Percentiles rank a stretch among this genome's conserved stretches.
Conservation (phyloP, 257 asterid genomes). For the Ligustrum vulgare region DNA sequence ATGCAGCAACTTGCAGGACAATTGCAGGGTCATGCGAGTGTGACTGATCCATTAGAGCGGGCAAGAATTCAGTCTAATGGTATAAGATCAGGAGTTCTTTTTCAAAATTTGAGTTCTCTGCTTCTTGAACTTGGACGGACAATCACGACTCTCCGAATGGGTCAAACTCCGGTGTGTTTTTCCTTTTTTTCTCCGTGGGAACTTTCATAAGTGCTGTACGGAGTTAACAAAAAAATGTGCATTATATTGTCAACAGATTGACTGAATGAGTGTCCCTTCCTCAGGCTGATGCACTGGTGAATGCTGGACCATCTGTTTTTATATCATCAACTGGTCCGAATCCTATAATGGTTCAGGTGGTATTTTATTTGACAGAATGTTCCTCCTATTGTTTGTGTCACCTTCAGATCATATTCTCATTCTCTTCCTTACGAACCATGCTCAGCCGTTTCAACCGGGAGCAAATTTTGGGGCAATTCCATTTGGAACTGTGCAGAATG, state of each 20-base stretch:
- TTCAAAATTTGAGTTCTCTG: slow-evolving; percentile 78
- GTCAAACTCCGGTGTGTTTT: slow-evolving; percentile 70
- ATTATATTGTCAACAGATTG: not conserved
- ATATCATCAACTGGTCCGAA: slow-evolving; percentile 83
- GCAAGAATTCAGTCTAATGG: slow-evolving; percentile 71
- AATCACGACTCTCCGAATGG: slow-evolving; percentile 85
- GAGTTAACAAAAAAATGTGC: not conserved
- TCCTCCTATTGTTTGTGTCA: slow-evolving; percentile 12
- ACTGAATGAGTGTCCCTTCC: slow-evolving; percentile 12
- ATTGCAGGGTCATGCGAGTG: slow-evolving; percentile 57
- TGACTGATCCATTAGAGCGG: slow-evolving; percentile 64
- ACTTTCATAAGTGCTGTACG: slow-evolving; percentile 6
- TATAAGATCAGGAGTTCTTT: slow-evolving; percentile 68
- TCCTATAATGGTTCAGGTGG: slow-evolving; percentile 98
- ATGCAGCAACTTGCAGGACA: slow-evolving; percentile 76
- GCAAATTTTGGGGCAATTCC: slow-evolving; percentile 58
- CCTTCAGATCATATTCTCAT: slow-evolving; percentile 23
- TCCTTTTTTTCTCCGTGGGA: slow-evolving; percentile 8
- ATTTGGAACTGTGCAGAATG: slow-evolving; percentile 61
- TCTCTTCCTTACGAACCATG: slow-evolving; percentile 21
- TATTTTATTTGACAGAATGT: slow-evolving; percentile 14
- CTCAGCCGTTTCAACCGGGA: slow-evolving; percentile 87
- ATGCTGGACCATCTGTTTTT: slow-evolving; percentile 94
- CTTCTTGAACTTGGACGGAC: slow-evolving; percentile 97
- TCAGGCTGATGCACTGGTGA: slow-evolving; percentile 92